Base-by-base conservation (phyloP, 2,329 filamentous ascomycete species). In the Sclerotinia sclerotiorum region DNA sequence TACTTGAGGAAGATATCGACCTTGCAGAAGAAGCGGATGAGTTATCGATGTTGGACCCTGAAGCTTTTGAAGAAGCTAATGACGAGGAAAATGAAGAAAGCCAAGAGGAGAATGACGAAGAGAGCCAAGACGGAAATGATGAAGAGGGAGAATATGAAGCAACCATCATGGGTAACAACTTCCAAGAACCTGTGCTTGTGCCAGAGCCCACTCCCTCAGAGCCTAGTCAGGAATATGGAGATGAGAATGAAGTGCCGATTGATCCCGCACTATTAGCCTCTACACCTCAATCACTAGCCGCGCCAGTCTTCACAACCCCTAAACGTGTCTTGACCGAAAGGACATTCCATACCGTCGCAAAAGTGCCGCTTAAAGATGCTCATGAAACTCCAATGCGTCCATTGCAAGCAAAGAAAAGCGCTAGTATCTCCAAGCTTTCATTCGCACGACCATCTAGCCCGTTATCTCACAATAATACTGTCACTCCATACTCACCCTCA, bases 351-450 rank as follows among this genome's bases (percentile, higher is more conserved):
- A 94, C 91, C 0, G 88, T 91, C 0, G 91, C 89, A 35, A 94
- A 93, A 79, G 87, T 94, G 5, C 90, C 91, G 1, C 80, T 94
- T 52, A 92, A 92, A 78, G 88, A 88, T 32, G 89, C 81, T 19
- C 79, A 82, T 7, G 77, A 81, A 2, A 83, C 82, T 11, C 82
- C 83, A 19, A 73, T 75, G 67, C 71, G 72, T 56, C 69, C 72
- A 49, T 73, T 60, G 69, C 82, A 72, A 81, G 80, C 70, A 61
- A 77, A 77, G 70, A 81, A 67, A 75, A 81, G 68, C 78, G 81
- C 69, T 79, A 85, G 76, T 74, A 83, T 73, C 78, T 81, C 68
- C 3, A 71, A 71, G 54, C 77, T 83, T 24, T 80, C 84, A 2
- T 74, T 78, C 51, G 79, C 80, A 69, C 81, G 83, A 39, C 82